phyloP scores from a whole-genome alignment of 2,329 filamentous ascomycete species.

The Exophiala bonariae region DNA sequence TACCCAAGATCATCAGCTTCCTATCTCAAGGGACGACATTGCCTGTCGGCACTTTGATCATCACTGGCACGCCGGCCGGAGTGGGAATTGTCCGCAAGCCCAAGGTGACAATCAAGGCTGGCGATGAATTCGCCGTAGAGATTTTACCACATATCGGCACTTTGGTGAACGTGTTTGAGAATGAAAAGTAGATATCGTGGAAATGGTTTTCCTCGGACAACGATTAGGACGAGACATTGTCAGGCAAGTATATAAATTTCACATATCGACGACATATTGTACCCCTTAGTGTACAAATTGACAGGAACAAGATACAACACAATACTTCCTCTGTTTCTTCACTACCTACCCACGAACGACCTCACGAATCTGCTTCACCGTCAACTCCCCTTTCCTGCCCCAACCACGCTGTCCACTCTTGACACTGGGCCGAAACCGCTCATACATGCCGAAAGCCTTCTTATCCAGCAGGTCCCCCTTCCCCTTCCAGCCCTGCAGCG shows the following conservation, averaged over 20 bases:
- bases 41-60: conserved; percentile 39
- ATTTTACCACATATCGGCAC: conserved; percentile 51
- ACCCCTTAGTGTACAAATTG: no score
- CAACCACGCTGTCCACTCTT: conserved; percentile 74
- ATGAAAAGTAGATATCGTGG: conserved; percentile 18
- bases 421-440: conserved; percentile 74
- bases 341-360: conserved; percentile 7
- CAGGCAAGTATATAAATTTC: no score
- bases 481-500: conserved; percentile 9
- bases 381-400: conserved; percentile 77
- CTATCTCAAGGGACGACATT: conserved; percentile 41
- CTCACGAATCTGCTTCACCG: conserved; percentile 58
- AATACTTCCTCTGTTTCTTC: no score
- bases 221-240: no score
- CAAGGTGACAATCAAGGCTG: conserved; percentile 38
- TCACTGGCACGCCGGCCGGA: conserved; percentile 45
- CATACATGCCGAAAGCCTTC: conserved; percentile 80
- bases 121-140: conserved; percentile 49
- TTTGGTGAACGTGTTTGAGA: conserved; percentile 40
- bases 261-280: no score
- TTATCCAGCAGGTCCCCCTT: conserved; percentile 65
- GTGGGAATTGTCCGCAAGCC: conserved; percentile 45
- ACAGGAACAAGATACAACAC: no score
- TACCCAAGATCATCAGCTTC: conserved; percentile 38
- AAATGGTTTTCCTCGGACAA: not conserved